Evolutionary conservation across 345 rosid genomes (phyloP).

Genomic region (Lepidium didymum): DNA sequence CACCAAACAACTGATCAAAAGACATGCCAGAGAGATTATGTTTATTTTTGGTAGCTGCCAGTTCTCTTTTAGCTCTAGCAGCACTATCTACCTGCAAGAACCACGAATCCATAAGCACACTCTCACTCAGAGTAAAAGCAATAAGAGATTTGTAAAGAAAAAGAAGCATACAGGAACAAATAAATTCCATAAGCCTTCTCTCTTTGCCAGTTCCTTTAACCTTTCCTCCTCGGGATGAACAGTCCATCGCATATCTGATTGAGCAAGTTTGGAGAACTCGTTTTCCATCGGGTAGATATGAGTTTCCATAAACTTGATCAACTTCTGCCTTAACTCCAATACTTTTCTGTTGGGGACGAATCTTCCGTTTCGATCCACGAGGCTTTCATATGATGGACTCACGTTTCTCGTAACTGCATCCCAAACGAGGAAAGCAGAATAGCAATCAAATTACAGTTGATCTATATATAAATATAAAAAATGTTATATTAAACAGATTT

Average conservation of each 20-base stretch:
- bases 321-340: slow-evolving; percentile 50
- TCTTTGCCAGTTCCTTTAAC: slow-evolving; percentile 79
- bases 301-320: slow-evolving; percentile 87
- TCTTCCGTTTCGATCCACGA: slow-evolving; percentile 53
- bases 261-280: slow-evolving; percentile 72
- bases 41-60: slow-evolving; percentile 38
- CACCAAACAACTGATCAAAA: slow-evolving; percentile 60
- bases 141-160: background rate
- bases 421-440: background rate
- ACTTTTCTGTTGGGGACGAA: slow-evolving; percentile 66
- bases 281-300: slow-evolving; percentile 76
- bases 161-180: slow-evolving; percentile 65
- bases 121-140: background rate
- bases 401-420: slow-evolving; percentile 30
- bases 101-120: slow-evolving; percentile 3
- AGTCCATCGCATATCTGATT: slow-evolving; percentile 70
- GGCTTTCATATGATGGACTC: slow-evolving; percentile 27
- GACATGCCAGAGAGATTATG: slow-evolving; percentile 19
- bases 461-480: background rate
- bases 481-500: background rate
- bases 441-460: background rate
- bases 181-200: slow-evolving; percentile 89
- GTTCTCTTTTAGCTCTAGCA: slow-evolving; percentile 57
- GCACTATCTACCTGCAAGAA: slow-evolving; percentile 82
- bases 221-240: slow-evolving; percentile 91